Evolutionary conservation across 176 grass and related monocot species (phyloP), one percentile per base, ranked within the genome.

Genomic region (Musa acuminata): DNA sequence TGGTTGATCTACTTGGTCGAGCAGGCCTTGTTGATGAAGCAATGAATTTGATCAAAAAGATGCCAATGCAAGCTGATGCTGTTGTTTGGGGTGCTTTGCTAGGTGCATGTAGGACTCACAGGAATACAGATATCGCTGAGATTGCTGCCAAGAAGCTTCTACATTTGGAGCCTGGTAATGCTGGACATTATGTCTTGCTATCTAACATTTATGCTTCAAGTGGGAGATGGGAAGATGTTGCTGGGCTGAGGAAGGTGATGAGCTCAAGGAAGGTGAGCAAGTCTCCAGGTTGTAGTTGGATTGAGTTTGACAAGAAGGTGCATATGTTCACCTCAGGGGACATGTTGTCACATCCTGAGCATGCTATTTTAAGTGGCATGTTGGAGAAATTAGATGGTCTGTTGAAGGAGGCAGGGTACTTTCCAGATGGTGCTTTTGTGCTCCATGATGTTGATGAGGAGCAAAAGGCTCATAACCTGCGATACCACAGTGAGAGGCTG

Each of bases 1-100:
- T 92, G 90, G 86, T 89, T 73, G 90, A 92, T 84, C 82, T 89
- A 76, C 84, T 92, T 84, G 87, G 90, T 69, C 90, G 84, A 68
- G 82, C 84, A 75, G 87, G 90, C 67, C 65, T 63, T 66, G 65
- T 89, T 20, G 74, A 84, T 8, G 87, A 92, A 87, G 90, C 90
- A 69, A 65, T 89, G 69, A 74, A 85, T 82, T 73, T 92, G 82
- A 89, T 89, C 65, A 81, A 72, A 48, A 85, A 77, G 10, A 92
- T 92, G 84, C 73, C 82, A 24, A 16, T 83, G 67, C 80, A 92
- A 78, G 77, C 84, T 14, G 90, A 92, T 71, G 87, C 87, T 87
- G 82, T 92, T 57, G 80, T 92, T 76, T 89, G 87, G 90, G 90
- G 90, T 73, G 84, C 87, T 73, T 63, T 92, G 52, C 84, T 92